Evolutionary conservation across 495 filamentous ascomycete species (phyloP), one percentile per base, ranked within the genome.

Genomic region (Penicillium lividum): DNA sequence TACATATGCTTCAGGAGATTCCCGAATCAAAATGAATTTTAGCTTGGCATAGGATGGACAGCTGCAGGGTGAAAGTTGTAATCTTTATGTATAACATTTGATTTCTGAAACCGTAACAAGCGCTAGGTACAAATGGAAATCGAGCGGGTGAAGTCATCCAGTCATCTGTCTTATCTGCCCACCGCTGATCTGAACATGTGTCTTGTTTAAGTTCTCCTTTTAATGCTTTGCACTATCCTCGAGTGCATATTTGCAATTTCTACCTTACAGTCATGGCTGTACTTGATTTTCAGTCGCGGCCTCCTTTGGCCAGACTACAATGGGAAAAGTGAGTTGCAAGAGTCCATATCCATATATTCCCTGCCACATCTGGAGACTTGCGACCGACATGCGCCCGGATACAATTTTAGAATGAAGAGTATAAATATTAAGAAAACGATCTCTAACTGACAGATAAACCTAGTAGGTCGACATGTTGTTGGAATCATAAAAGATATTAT

Each of bases 301-400:
- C 59, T 44, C 68, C 67, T 7, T 45, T 77, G 48, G 71, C 68
- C 18, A 69, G 74, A 36, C 58, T 77, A 30, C 60, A 63, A 30
- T 77, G 74, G 74, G 74, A 75, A 16, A 68, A 63, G 74, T 77
- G 8, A 63, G 74, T 75, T 22, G 28, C n/a, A 16, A 44, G 44
- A 27, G 29, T n/a, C 38, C 15, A n/a, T 5, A n/a, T 16, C 3
- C 11, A 11, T n/a, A 22, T 22, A 22, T 22, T 2, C 22, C 22
- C 22, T 22, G 22, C 22, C 1, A 22, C 22, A 22, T 2, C 22
- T 22, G 22, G 22, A 22, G 22, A 22, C 22, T 22, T 22, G 22
- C 22, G 22, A 22, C 22, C 22, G 22, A 22, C 1, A 40, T 56
- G 65, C 65, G 62, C 62, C 62, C 58, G 59, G 42, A 53, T 43